Conservation (phyloP, 805 yeast species). For the Millerozyma miso region DNA sequence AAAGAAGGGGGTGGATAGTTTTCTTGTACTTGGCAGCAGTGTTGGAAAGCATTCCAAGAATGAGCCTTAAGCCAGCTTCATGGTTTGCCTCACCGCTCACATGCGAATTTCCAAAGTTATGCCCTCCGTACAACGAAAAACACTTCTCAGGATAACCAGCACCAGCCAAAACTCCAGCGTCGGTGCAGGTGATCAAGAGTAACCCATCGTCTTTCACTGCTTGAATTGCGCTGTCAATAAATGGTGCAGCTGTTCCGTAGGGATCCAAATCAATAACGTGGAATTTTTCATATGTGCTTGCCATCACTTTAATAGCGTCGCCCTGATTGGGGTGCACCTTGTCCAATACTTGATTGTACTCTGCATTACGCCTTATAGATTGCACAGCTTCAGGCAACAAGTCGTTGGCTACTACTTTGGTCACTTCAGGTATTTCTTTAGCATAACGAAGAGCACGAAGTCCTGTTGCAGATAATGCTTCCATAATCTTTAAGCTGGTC, state of each 20-base stretch:
- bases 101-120: constrained; percentile 61
- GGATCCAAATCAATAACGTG: constrained; percentile 95
- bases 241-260: constrained; percentile 96
- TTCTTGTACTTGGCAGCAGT: constrained; percentile 90
- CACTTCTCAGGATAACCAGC: constrained; percentile 96
- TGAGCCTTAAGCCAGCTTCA: constrained; percentile 87
- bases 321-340: constrained; percentile 69
- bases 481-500: constrained; percentile 67
- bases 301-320: constrained; percentile 88
- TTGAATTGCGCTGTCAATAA: constrained; percentile 87
- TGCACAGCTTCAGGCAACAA: constrained; percentile 80
- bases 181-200: constrained; percentile 90
- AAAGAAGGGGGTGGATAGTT: constrained; percentile 79
- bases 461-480: constrained; percentile 94
- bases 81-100: constrained; percentile 70
- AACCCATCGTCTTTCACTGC: constrained; percentile 81
- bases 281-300: constrained; percentile 44
- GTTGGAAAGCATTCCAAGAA: constrained; percentile 66
- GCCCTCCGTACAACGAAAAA: constrained; percentile 91
- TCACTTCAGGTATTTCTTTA: constrained; percentile 77
- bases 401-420: constrained; percentile 83
- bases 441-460: constrained; percentile 91
- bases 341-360: constrained; percentile 54
- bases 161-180: constrained; percentile 92
- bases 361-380: constrained; percentile 68